A percentile compares a stretch with the other conserved stretches of the same genome.
Conservation (phyloP, 352 stramenopile species). For the Phytophthora pinifolia region DNA sequence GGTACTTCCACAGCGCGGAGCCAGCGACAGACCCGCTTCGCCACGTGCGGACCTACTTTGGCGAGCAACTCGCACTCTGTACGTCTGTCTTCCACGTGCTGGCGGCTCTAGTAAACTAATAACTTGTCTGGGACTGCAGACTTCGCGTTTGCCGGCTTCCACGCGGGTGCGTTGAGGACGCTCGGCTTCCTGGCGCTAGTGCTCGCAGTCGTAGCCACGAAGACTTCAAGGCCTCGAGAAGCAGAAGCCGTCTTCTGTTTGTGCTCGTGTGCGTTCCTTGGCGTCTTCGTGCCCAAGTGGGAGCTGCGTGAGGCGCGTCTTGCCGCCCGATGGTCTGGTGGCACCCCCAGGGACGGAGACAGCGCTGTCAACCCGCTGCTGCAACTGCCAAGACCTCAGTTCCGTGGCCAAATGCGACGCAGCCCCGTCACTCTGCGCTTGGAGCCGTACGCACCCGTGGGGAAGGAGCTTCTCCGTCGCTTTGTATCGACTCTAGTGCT, state of each 20-base stretch:
- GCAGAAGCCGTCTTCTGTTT: constrained; percentile 42
- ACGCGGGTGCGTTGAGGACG: constrained; percentile 41
- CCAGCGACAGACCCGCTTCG: constrained; percentile 47
- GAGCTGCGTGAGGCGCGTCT: constrained; percentile 38
- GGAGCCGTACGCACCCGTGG: constrained; percentile 46
- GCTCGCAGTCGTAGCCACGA: constrained; percentile 28
- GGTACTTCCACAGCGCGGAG: background rate
- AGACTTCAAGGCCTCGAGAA: constrained; percentile 11
- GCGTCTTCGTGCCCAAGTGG: constrained; percentile 67
- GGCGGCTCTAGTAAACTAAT: too few relatives aligned
- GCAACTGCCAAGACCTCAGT: constrained; percentile 50
- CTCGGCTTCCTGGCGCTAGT: constrained; percentile 37
- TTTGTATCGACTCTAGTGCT: constrained; percentile 30
- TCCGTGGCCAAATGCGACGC: constrained; percentile 47
- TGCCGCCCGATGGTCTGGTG: constrained; percentile 56
- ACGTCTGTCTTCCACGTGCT: too few relatives aligned
- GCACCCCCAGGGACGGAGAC: constrained; percentile 20
- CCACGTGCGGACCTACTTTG: constrained; percentile 80
- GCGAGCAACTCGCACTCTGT: constrained; percentile 79
- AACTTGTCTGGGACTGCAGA: constrained; percentile 30
- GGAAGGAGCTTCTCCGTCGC: constrained; percentile 31
- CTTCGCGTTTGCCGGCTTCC: constrained; percentile 68
- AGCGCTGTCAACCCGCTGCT: constrained; percentile 17
- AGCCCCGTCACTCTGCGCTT: constrained; percentile 58
- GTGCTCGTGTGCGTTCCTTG: constrained; percentile 47